Evolutionary conservation across 441 rosid species (phyloP).

Genomic region (Syzygium malaccense): DNA sequence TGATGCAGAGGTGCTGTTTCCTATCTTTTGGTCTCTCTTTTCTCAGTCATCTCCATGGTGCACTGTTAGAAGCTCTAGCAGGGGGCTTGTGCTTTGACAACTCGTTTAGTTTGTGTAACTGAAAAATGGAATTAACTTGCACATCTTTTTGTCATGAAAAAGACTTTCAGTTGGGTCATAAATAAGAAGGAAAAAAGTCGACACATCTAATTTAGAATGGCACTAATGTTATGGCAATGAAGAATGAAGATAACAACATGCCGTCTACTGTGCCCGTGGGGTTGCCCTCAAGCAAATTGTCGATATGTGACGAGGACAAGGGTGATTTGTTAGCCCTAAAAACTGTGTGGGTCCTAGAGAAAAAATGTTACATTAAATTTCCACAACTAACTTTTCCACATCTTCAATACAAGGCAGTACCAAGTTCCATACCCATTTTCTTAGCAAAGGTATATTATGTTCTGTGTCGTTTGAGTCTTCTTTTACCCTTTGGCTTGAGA

Average conservation of each 20-base stretch:
- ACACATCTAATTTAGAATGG: slow-evolving; percentile 6
- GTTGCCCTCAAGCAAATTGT: background rate
- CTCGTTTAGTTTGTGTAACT: background rate
- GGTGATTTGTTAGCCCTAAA: background rate
- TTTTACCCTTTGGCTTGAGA: background rate
- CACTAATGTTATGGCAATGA: background rate
- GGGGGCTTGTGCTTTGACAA: background rate
- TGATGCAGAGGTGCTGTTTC: slow-evolving; percentile 83
- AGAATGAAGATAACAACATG: background rate
- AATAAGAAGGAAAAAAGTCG: background rate
- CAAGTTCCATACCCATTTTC: background rate
- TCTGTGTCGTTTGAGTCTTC: background rate
- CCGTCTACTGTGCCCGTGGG: background rate
- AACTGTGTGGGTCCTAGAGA: background rate
- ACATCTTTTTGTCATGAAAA: background rate
- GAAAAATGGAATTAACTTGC: background rate
- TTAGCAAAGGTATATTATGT: background rate
- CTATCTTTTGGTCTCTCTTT: slow-evolving; percentile 5
- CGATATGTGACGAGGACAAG: background rate
- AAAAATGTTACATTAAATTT: background rate
- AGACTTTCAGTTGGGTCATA: background rate
- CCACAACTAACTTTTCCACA: background rate
- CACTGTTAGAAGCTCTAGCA: background rate
- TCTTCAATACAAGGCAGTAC: background rate
- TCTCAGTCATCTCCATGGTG: background rate